Conservation (phyloP, 768 basidiomycete genomes). For the Rhodocollybia butyracea region DNA sequence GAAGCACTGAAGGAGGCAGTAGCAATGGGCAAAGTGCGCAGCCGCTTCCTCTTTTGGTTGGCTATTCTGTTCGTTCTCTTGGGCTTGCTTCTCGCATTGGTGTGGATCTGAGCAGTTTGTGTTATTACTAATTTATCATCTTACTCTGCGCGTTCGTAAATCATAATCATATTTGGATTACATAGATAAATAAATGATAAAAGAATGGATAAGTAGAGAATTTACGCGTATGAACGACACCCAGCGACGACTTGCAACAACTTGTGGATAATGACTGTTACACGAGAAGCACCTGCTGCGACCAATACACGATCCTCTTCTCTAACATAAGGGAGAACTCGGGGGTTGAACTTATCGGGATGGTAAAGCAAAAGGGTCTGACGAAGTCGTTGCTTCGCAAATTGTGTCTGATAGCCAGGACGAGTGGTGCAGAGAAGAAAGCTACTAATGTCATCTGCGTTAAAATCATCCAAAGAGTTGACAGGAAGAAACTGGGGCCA, state of each 20-base stretch:
- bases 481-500: background rate
- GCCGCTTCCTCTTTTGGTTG: background rate
- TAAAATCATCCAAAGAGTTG: background rate
- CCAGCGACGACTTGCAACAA: background rate
- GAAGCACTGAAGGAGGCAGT: conserved; percentile 50
- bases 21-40: conserved; percentile 43
- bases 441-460: background rate
- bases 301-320: background rate
- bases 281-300: background rate
- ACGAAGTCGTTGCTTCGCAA: background rate
- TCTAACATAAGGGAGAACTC: background rate
- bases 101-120: background rate
- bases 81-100: background rate
- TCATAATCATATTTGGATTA: background rate
- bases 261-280: background rate
- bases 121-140: background rate
- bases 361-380: conserved; percentile 1
- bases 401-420: background rate
- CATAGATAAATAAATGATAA: background rate
- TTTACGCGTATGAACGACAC: background rate
- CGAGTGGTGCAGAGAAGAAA: background rate
- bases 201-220: background rate
- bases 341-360: conserved; percentile 2
- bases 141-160: background rate
- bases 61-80: conserved; percentile 9